Evolutionary conservation across 176 grass and related monocot species (phyloP), one percentile per base, ranked within the genome.

Genomic region (Bolboschoenus planiculmis): DNA sequence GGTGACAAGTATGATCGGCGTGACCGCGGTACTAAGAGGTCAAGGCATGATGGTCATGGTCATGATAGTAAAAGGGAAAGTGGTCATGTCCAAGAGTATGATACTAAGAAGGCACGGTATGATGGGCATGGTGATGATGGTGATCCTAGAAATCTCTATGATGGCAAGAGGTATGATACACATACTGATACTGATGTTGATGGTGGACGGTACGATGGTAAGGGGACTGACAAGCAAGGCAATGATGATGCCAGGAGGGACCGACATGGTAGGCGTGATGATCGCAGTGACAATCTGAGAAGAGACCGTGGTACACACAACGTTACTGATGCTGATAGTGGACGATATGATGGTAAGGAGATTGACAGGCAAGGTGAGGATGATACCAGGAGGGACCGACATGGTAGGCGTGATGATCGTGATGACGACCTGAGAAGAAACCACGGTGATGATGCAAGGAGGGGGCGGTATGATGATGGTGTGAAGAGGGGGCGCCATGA

Each of bases 11-110:
- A 29, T 71, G 90, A 92, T 86, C 42, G 71, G 9, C 80, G 83
- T 76, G 74, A 70, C 27, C 62, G 82, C 78, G 83, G 87, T 77
- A 30, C 46, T 42, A 97, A 91, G 56, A 92, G 92, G 81, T 80
- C 85, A 79, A 88, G 88, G 85, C 86, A 85, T 31, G 87, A 91
- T 27, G 85, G 88, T 27, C 85, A 72, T 1, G 58, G 86, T 81
- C 87, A 78, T 65, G 65, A 85, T 88, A 72, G 18, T 58, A 67
- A 46, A 31, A 84, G 34, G 8, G 88, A 81, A 63, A 77, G n/a
- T 77, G 55, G 75, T 85, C 88, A 91, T 84, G 46, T 80, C 11
- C 82, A 87, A n/a, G 81, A 64, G 34, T 66, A 72, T 65, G 87
- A 90, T 81, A 29, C 61, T 53, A 97, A 91, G 27, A 92, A 88